Base-by-base conservation (phyloP, 257 asterid genomes). In the Nicotiana undulata region DNA sequence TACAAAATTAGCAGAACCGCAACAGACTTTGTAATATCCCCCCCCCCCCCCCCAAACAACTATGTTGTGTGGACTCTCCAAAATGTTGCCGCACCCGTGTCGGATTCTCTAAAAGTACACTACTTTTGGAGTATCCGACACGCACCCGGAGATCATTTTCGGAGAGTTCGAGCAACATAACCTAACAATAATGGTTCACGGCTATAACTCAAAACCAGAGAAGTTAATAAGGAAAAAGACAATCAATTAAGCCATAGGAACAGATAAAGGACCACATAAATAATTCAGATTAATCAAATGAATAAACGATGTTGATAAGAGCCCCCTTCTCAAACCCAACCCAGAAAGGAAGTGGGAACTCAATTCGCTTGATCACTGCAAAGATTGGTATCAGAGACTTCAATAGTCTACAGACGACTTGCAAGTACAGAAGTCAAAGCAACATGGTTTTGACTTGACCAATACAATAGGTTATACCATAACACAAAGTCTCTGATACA, bases 1-100 rank as follows among this genome's bases (percentile, higher is more conserved):
- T 9, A 80, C 9, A 61, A 63, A 40, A 24, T 44, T 80, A 80
- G 82, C 55, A 80, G 49, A 79, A 49, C 63, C 20, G 34, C 82
- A 26, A 40, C 77, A 49, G 60, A 49, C 22, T 17, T 64, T 79
- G 53, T 56, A 18, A 51, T 74, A 74, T 24, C 61, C 18, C 16
- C 16, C 78, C 16, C 40, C 46, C 6, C 34, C 34, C 34, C 34
- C 34, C 1, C 28, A 1, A 26, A 26, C 1, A 0, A 31, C n/a
- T n/a, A n/a, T n/a, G n/a, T n/a, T n/a, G n/a, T n/a, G n/a, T n/a
- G n/a, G n/a, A n/a, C n/a, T n/a, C n/a, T n/a, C n/a, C n/a, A n/a
- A n/a, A n/a, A n/a, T n/a, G n/a, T n/a, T n/a, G n/a, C n/a, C n/a
- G n/a, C n/a, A n/a, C n/a, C n/a, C n/a, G n/a, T n/a, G n/a, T n/a